Percentiles rank a stretch among this genome's conserved stretches.
Evolutionary conservation across 1,139 yeast genomes (phyloP).

Genomic region (Kluyveromyces marxianus): DNA sequence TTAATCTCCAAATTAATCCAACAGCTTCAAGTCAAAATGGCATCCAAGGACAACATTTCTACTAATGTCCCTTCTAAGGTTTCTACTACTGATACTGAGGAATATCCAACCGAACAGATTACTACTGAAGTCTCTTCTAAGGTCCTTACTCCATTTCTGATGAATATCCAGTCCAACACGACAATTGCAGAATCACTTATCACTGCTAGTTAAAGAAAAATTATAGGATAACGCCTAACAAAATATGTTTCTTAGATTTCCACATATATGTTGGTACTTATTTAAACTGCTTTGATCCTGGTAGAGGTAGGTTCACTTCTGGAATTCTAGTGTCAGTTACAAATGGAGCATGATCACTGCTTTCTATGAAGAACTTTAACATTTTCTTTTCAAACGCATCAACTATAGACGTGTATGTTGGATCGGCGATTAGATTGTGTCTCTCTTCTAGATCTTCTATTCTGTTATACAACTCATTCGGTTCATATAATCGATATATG

Average conservation of each 20-base stretch:
- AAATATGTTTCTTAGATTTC: background rate
- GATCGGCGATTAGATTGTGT: constrained; percentile 5
- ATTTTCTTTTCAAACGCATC: constrained; percentile 1
- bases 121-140: too few relatives aligned
- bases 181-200: background rate
- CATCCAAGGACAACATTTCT: too few relatives aligned
- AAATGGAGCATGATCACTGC: constrained; percentile 9
- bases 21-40: too few relatives aligned
- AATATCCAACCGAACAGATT: too few relatives aligned
- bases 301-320: constrained; percentile 4
- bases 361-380: constrained; percentile 5
- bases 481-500: constrained; percentile 16
- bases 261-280: background rate
- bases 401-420: background rate
- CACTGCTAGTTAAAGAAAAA: background rate
- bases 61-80: too few relatives aligned
- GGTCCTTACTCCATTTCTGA: background rate
- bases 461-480: constrained; percentile 14
- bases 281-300: background rate
- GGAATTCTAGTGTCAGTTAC: constrained; percentile 4
- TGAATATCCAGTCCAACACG: background rate
- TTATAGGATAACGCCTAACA: background rate
- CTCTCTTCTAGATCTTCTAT: constrained; percentile 7
- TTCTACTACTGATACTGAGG: too few relatives aligned
- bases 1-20: too few relatives aligned